Conservation (phyloP, 23 red algal genomes). For the Gracilariopsis chorda region DNA sequence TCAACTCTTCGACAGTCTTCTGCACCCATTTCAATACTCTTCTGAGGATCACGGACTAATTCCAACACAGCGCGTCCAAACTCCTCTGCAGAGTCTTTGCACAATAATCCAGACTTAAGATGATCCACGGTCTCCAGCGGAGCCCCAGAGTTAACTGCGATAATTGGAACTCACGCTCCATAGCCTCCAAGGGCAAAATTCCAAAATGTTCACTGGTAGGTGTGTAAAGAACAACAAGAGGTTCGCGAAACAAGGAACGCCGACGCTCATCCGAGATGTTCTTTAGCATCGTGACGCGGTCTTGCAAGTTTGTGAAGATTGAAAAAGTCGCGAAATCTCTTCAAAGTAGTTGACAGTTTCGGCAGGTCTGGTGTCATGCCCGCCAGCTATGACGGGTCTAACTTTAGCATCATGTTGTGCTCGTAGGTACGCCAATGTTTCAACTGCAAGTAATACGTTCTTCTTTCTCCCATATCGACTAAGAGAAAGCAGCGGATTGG, state of each 20-base stretch:
- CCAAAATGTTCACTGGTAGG: constrained; percentile 94
- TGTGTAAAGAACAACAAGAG: constrained; percentile 81
- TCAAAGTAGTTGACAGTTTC: constrained; percentile 76
- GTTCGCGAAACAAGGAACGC: constrained; percentile 20
- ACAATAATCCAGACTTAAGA: constrained; percentile 82
- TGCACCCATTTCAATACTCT: background rate
- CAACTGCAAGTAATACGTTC: constrained; percentile 75
- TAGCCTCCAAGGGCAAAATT: constrained; percentile 97
- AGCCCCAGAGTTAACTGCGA: constrained; percentile 80
- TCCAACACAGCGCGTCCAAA: constrained; percentile 53
- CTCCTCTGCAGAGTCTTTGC: constrained; percentile 13
- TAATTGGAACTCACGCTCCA: constrained; percentile 76
- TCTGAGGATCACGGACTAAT: background rate
- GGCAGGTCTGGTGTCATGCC: constrained; percentile 73
- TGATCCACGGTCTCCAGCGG: constrained; percentile 84
- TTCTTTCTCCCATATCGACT: constrained; percentile 97
- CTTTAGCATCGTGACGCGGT: constrained; percentile 23
- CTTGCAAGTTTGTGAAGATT: background rate
- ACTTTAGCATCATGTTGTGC: background rate
- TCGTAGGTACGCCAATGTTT: constrained; percentile 40
- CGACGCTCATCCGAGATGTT: constrained; percentile 70
- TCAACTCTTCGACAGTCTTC: constrained; percentile 9
- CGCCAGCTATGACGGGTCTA: constrained; percentile 77
- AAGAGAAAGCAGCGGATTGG: constrained; percentile 66
- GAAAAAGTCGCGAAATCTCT: constrained; percentile 19